These are phyloP conservation scores for Apophysomyces ossiformis DNA, from an alignment of 371 early-diverging fungal species.

Conservation along the genomic window DNA sequence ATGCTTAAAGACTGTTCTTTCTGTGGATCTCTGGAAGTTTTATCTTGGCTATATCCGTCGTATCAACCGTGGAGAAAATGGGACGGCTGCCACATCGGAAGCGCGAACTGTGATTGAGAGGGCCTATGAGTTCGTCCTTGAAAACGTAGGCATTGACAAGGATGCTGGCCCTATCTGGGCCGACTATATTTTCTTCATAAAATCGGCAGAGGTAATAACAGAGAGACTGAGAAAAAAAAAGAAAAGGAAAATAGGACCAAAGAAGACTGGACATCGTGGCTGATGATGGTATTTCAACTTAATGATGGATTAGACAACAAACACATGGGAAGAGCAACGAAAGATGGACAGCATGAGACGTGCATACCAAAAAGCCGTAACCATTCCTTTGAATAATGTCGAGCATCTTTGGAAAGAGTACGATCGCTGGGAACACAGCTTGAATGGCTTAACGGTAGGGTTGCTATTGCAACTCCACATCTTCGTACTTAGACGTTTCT, in stretches of 20 bases:
- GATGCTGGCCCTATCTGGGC: conserved; percentile 91
- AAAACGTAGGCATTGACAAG: conserved; percentile 88
- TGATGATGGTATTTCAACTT: background rate
- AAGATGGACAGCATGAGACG: conserved; percentile 88
- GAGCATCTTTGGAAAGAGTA: conserved; percentile 96
- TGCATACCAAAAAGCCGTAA: conserved; percentile 84
- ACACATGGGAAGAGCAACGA: conserved; percentile 89
- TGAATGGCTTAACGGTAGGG: conserved; percentile 82
- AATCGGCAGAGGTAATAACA: conserved; percentile 74
- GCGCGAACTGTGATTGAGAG: conserved; percentile 74
- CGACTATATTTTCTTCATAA: conserved; percentile 86
- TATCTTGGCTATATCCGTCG: conserved; percentile 89
- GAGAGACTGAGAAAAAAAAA: background rate
- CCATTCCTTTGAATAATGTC: conserved; percentile 83
- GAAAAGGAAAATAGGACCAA: too few relatives aligned
- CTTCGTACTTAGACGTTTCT: background rate
- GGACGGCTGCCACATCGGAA: conserved; percentile 64
- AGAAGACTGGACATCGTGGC: too few relatives aligned
- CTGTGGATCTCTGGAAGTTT: conserved; percentile 88
- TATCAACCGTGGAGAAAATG: conserved; percentile 66
- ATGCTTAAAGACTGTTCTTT: conserved; percentile 79
- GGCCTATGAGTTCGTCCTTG: conserved; percentile 88
- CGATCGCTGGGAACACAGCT: conserved; percentile 89
- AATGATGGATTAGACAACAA: conserved; percentile 53
- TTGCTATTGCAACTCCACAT: background rate